phyloP scores from a whole-genome alignment of 306 rosid genomes.

The Corylus avellana region DNA sequence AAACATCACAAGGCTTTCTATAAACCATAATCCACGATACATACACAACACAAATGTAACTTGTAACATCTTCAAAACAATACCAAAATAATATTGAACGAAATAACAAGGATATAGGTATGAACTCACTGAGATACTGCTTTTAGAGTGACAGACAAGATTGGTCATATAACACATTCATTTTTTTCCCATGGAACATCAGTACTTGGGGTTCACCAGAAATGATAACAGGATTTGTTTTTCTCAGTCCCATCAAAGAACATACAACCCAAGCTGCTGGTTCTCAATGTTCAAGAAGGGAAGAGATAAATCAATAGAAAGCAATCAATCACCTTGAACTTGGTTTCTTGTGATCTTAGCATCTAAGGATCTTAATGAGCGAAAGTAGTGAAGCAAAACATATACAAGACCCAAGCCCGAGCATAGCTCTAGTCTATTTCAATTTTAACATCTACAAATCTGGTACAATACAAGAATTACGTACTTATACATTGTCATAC shows the following conservation, averaged over 20 bases:
- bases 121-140: not conserved
- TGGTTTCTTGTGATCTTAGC: not conserved
- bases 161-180: not conserved
- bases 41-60: not conserved
- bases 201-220: not conserved
- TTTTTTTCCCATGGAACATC: not conserved
- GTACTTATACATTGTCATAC: not conserved
- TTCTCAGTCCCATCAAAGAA: not conserved
- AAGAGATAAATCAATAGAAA: not conserved
- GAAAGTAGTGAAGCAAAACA: not conserved
- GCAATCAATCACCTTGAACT: not conserved
- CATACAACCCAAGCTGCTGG: not conserved
- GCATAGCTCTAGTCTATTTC: not conserved
- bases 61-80: not conserved
- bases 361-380: not conserved
- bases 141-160: not conserved
- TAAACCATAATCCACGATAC: slow-evolving; percentile 12
- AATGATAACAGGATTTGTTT: not conserved
- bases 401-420: not conserved
- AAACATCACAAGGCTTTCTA: slow-evolving; percentile 26
- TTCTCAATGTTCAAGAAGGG: not conserved
- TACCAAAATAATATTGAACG: not conserved
- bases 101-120: not conserved
- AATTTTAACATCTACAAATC: not conserved
- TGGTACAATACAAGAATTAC: not conserved